Evolutionary conservation across 257 asterid genomes (phyloP), one percentile per base, ranked within the genome.

Genomic region (Thymus mandschuricus): DNA sequence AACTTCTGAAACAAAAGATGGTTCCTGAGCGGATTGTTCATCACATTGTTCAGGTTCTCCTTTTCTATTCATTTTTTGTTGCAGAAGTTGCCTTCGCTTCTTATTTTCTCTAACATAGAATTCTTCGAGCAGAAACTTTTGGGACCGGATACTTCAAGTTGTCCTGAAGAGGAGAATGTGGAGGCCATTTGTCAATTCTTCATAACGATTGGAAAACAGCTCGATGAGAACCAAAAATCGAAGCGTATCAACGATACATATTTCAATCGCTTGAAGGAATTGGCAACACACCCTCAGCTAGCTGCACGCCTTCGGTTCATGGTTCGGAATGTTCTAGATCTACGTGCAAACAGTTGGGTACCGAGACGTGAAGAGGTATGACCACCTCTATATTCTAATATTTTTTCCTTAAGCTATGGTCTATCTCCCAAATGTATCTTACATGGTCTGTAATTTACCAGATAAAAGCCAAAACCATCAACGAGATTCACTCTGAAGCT

Each of bases 101-200:
- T 5, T 27, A 0, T 21, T 27, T 51, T 67, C 6, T 38, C 38
- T 69, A 52, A 48, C 58, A 40, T 69, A 51, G 35, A 10, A 21
- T 52, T 68, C 64, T 73, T 51, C 54, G 66, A 21, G 77, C 83
- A 94, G 99, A 92, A 86, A 73, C 95, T 94, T 10, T 66, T 95
- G 78, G 96, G 97, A 38, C 82, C 55, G 27, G 97, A 91, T 72
- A 69, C 75, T 50, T 80, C 84, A 66, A 83, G 71, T 75, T 89
- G 96, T 70, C 99, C 98, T 0, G 98, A 82, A 63, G 99, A 95
- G 84, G 98, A 92, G 77, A 95, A 88, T 75, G 99, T 95, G 15
- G 99, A 95, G 85, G 99, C 98, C 55, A 87, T 95, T 77, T 95
- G 99, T 69, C 98, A 95, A 70, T 92, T 95, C 85, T 95, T 95